phyloP scores from a whole-genome alignment of 2,329 filamentous ascomycete species.

The Aspergillus sp. region DNA sequence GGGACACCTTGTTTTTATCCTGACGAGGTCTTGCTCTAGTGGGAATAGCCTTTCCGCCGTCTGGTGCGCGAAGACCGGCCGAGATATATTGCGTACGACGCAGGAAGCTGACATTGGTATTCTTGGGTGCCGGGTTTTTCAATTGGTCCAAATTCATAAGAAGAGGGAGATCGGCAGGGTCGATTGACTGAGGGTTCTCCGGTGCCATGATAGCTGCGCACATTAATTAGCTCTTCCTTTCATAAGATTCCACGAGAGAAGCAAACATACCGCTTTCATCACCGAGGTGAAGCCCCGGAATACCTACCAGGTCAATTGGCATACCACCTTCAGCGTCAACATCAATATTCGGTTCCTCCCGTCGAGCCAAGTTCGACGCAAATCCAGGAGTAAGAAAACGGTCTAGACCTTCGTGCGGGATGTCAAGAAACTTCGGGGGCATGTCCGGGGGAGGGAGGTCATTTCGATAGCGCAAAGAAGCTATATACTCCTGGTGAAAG shows the following conservation, averaged over 20 bases:
- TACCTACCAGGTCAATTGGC: constrained; percentile 91
- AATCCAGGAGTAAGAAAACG: constrained; percentile 90
- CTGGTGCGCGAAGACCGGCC: constrained; percentile 29
- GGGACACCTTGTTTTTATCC: constrained; percentile 31
- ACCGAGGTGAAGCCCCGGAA: constrained; percentile 90
- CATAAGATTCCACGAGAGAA: no score
- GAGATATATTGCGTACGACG: constrained; percentile 91
- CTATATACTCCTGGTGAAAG: constrained; percentile 94
- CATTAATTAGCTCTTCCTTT: constrained; percentile 6
- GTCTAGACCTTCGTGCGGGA: constrained; percentile 85
- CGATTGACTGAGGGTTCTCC: constrained; percentile 63
- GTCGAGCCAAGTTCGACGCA: constrained; percentile 79
- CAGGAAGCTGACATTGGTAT: constrained; percentile 83
- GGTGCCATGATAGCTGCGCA: constrained; percentile 73
- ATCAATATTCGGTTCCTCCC: constrained; percentile 93
- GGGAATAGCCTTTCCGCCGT: constrained; percentile 23
- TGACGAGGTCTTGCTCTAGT: constrained; percentile 19
- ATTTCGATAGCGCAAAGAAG: constrained; percentile 92
- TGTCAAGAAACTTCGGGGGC: constrained; percentile 93
- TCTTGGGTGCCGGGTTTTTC: constrained; percentile 73
- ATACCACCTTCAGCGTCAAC: constrained; percentile 96
- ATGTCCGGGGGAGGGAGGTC: constrained; percentile 89
- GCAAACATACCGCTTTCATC: constrained; percentile 75
- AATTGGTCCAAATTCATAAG: constrained; percentile 79
- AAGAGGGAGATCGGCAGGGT: constrained; percentile 79